phyloP scores from a whole-genome alignment of 2,329 filamentous ascomycete genomes.

The Calycina herbarum region DNA sequence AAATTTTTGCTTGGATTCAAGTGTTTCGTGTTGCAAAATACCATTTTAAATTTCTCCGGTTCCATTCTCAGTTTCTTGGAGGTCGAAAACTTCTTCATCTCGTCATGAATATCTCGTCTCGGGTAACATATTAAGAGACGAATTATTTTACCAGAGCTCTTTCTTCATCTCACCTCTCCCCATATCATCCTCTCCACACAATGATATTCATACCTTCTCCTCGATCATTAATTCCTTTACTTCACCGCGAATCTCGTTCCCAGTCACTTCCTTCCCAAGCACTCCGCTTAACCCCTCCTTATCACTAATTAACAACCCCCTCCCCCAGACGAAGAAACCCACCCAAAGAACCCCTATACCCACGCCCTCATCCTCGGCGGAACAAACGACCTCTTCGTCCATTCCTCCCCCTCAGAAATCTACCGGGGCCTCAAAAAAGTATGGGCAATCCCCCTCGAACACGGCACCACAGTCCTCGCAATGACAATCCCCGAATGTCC shows the following conservation, averaged over 20 bases:
- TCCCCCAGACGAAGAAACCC: conserved; percentile 22
- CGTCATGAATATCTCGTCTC: background rate
- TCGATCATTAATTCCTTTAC: background rate
- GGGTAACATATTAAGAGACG: background rate
- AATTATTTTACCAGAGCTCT: too few relatives aligned
- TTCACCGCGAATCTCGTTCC: background rate
- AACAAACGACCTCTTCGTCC: conserved; percentile 60
- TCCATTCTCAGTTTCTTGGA: background rate
- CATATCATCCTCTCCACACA: too few relatives aligned
- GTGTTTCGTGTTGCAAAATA: background rate
- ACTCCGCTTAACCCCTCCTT: background rate
- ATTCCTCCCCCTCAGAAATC: conserved; percentile 43
- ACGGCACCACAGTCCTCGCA: conserved; percentile 58
- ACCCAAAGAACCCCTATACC: conserved; percentile 41
- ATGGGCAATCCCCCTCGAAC: conserved; percentile 52
- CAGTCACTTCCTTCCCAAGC: background rate
- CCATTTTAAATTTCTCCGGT: background rate
- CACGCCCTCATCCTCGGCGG: conserved; percentile 65
- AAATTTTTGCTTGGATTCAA: background rate
- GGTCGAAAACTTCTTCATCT: background rate
- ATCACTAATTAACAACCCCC: background rate
- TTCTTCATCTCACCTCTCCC: too few relatives aligned
- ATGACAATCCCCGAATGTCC: conserved; percentile 60
- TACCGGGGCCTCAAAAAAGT: conserved; percentile 49
- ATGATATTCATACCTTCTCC: too few relatives aligned